Evolutionary conservation across 495 filamentous ascomycete species (phyloP).

Genomic region (Aspergillus bertholletiae): DNA sequence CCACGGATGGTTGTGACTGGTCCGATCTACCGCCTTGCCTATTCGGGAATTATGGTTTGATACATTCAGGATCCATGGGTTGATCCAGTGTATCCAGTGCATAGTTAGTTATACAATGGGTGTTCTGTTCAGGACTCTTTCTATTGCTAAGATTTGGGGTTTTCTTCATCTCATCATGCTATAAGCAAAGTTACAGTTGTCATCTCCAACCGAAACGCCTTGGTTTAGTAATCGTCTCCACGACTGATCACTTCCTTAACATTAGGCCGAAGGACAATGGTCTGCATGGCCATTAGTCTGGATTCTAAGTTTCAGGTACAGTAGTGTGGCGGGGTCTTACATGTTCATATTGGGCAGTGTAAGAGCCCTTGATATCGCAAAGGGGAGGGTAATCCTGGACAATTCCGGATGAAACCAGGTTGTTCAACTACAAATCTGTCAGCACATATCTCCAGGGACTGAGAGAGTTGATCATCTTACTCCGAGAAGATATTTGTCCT

Average conservation of each 20-base stretch:
- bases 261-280: slow-evolving; percentile 79
- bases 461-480: slow-evolving; percentile 43
- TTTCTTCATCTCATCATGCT: neutral
- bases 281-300: slow-evolving; percentile 50
- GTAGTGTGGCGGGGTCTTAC: slow-evolving; percentile 47
- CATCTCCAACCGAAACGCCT: slow-evolving; percentile 3
- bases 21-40: slow-evolving; percentile 10
- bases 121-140: neutral
- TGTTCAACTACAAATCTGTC: slow-evolving; percentile 66
- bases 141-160: neutral
- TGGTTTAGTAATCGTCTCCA: slow-evolving; percentile 76
- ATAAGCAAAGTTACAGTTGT: neutral
- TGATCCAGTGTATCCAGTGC: no score
- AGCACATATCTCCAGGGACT: slow-evolving; percentile 14
- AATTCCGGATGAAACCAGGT: slow-evolving; percentile 77
- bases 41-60: neutral
- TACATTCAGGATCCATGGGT: no score
- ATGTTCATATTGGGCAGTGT: slow-evolving; percentile 94
- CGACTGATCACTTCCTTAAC: slow-evolving; percentile 92
- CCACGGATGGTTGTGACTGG: slow-evolving; percentile 16
- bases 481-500: slow-evolving; percentile 84
- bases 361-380: slow-evolving; percentile 89
- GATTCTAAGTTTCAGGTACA: neutral
- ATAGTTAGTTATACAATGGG: no score
- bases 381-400: slow-evolving; percentile 89